Base-by-base conservation (phyloP, 2,329 filamentous ascomycete species). In the Aspergillus transmontanensis region DNA sequence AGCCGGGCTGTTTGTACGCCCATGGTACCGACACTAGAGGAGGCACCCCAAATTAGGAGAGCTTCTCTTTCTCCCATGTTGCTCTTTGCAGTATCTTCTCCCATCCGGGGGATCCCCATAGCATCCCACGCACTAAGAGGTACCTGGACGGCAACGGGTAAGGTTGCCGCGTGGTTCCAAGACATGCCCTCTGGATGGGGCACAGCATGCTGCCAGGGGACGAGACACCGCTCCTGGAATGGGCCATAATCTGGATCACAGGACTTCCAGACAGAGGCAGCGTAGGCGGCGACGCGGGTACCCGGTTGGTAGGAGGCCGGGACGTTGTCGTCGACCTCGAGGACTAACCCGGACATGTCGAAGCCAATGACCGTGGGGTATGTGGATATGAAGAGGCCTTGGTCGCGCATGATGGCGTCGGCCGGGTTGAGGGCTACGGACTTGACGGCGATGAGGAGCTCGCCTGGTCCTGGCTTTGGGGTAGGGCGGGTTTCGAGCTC, bases 381-480 rank as follows among this genome's bases (percentile, higher is more conserved):
- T 0, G 51, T 56, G 2, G 74, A 50, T 45, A 83, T 76, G 55
- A 79, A 76, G 60, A 83, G 74, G 19, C 81, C 83, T 6, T 71
- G 65, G 28, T 78, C 73, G n/a, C 80, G 82, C 73, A 81, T 79
- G 53, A 73, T 53, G 57, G 23, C 61, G 62, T 85, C 83, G 57
- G 82, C 76, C 2, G 83, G 82, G 64, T 85, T 85, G 43, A 85
- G 71, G 16, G 82, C 83, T 6, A 84, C 70, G 3, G 82, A 80
- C 57, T 82, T 81, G 66, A 84, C 79, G 1, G 71, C 78, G 59
- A 85, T 72, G 28, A 85, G 81, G 58, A 85, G 73, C 50, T 85
- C 82, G 34, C 68, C 69, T 21, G 80, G 79, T 0, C 82, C 81
- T 48, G 83, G 80, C 9, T 78, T 79, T 4, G 81, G 82, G 0